A percentile compares a stretch with the other conserved stretches of the same genome.
Evolutionary conservation across 306 rosid genomes (phyloP).

Genomic region (apple (Malus domestica)): ASM211411v1 NC_041805.1:12439001-12439500

Average conservation of each 20-base stretch:
- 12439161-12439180: neutral
- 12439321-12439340: neutral
- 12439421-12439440: too few species aligned
- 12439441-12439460: too few species aligned
- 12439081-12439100: neutral
- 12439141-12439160: neutral
- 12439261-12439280: neutral
- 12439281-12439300: neutral
- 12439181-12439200: neutral
- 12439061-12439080: neutral
- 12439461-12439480: too few species aligned
- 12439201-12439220: slow-evolving; percentile 21
- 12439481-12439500: too few species aligned
- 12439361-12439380: too few species aligned
- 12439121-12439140: neutral
- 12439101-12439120: neutral
- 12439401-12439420: too few species aligned
- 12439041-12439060: too few species aligned
- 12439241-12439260: neutral
- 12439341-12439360: neutral
- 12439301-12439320: neutral
- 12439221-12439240: slow-evolving; percentile 18
- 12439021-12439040: too few species aligned
- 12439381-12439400: too few species aligned
- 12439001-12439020: too few species aligned